Conservation (phyloP, 2,329 filamentous ascomycete species). For the Ilyonectria robusta region DNA sequence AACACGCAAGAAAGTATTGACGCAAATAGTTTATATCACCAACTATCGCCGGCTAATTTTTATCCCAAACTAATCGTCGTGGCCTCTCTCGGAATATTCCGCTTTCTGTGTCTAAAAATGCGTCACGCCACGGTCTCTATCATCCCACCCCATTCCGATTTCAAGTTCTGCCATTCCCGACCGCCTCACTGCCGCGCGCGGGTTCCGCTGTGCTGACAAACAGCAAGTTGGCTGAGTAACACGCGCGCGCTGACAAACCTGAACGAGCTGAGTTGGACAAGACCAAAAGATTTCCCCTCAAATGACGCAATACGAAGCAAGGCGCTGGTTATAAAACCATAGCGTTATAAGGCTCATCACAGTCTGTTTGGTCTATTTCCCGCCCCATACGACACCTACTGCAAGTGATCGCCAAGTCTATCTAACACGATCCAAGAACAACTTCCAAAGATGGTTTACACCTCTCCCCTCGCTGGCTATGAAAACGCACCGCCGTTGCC, state of each 20-base stretch:
- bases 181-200: no score
- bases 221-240: background rate
- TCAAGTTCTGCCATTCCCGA: no score
- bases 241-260: background rate
- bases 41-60: no score
- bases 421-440: background rate
- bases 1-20: no score
- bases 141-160: no score
- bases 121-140: no score
- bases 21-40: no score
- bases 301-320: background rate
- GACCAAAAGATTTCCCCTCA: background rate
- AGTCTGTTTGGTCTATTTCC: background rate
- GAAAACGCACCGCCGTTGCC: constrained; percentile 69
- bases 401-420: background rate
- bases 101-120: no score
- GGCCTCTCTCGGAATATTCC: no score
- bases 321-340: background rate
- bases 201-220: no score
- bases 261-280: background rate
- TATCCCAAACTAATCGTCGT: no score
- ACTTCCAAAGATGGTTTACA: constrained; percentile 41
- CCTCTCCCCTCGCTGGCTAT: constrained; percentile 71
- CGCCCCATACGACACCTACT: background rate
- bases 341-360: background rate